Evolutionary conservation across 2,329 filamentous ascomycete species (phyloP).

Genomic region (Penicillium sp.): DNA sequence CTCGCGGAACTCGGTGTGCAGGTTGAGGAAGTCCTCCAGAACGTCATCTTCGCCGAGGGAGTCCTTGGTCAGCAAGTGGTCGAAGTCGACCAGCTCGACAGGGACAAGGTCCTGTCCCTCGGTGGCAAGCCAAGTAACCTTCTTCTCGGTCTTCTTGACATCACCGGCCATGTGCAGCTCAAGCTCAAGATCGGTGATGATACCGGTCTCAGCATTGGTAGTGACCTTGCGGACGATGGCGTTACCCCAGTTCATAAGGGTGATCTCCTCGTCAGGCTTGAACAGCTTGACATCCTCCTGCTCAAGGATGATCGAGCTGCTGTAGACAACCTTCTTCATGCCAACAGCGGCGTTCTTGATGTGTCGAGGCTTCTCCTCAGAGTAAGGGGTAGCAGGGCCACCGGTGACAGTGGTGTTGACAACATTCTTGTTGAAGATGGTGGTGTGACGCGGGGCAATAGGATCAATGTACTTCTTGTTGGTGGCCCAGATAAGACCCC

Average conservation of each 20-base stretch:
- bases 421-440: constrained; percentile 67
- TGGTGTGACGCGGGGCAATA: constrained; percentile 70
- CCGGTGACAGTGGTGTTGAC: constrained; percentile 71
- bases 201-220: constrained; percentile 48
- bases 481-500: constrained; percentile 51
- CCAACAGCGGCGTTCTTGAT: constrained; percentile 85
- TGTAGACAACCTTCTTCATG: constrained; percentile 80
- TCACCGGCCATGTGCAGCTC: constrained; percentile 91
- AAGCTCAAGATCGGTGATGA: constrained; percentile 70
- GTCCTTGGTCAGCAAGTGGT: constrained; percentile 93
- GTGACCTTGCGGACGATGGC: constrained; percentile 53
- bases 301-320: constrained; percentile 73
- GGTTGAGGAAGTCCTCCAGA: constrained; percentile 79
- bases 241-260: constrained; percentile 91
- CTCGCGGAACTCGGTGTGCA: constrained; percentile 70
- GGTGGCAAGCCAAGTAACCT: constrained; percentile 86
- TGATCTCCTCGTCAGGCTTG: constrained; percentile 84
- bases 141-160: constrained; percentile 94
- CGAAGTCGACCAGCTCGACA: constrained; percentile 89
- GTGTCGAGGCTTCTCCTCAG: constrained; percentile 80
- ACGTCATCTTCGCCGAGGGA: constrained; percentile 86
- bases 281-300: constrained; percentile 83
- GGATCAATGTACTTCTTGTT: constrained; percentile 86
- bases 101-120: constrained; percentile 74
- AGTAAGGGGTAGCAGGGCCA: constrained; percentile 60